phyloP scores from a whole-genome alignment of 768 basidiomycete genomes.

The Suillus fuscotomentosus region DNA sequence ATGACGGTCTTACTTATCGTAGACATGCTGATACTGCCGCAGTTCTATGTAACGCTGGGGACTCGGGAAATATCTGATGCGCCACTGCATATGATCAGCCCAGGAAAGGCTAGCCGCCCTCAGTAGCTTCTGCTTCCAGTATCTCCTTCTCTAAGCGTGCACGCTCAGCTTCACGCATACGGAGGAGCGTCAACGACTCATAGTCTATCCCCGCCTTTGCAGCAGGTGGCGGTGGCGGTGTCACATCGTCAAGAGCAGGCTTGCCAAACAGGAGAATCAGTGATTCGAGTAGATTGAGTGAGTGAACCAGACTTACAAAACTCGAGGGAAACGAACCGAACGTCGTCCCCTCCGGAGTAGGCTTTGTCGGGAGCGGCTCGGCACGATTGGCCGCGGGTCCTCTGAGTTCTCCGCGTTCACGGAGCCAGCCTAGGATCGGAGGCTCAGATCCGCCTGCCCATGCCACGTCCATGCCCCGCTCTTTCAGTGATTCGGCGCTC shows the following conservation, averaged over 20 bases:
- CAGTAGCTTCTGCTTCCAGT: slow-evolving; percentile 60
- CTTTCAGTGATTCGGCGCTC: slow-evolving; percentile 49
- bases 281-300: neutral
- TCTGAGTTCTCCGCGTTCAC: slow-evolving; percentile 66
- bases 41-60: neutral
- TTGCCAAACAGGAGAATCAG: neutral
- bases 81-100: neutral
- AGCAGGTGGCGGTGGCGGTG: slow-evolving; percentile 20
- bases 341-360: slow-evolving; percentile 15
- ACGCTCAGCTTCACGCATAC: slow-evolving; percentile 79
- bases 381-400: slow-evolving; percentile 8
- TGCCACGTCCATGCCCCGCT: slow-evolving; percentile 62
- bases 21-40: neutral
- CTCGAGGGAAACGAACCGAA: slow-evolving; percentile 63
- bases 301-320: slow-evolving; percentile 37
- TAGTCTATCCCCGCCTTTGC: slow-evolving; percentile 59
- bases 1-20: neutral
- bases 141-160: slow-evolving; percentile 77
- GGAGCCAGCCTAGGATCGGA: slow-evolving; percentile 67
- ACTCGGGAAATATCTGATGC: neutral
- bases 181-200: slow-evolving; percentile 76
- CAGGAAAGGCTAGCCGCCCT: slow-evolving; percentile 12
- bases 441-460: slow-evolving; percentile 79
- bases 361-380: slow-evolving; percentile 25
- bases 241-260: neutral